phyloP scores from a whole-genome alignment of 164 flowering plant genomes.

The Houttuynia cordata region DNA sequence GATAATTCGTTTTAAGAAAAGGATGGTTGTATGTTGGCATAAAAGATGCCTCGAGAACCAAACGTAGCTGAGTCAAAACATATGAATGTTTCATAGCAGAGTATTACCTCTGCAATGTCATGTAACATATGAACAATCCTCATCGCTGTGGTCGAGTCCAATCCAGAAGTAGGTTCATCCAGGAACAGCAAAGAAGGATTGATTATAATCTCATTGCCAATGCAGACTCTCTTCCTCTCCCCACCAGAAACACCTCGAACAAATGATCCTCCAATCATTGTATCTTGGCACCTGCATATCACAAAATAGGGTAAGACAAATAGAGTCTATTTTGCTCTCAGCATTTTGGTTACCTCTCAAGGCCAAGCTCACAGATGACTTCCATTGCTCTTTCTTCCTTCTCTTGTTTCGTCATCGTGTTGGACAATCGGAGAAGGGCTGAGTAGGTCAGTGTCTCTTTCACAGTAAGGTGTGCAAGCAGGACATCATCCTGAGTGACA shows the following conservation, averaged over 20 bases:
- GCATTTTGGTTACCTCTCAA: constrained; percentile 47
- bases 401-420: constrained; percentile 51
- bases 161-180: constrained; percentile 7
- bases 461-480: constrained; percentile 92
- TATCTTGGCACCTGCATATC: constrained; percentile 8
- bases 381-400: constrained; percentile 79
- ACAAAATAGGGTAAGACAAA: not conserved
- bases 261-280: constrained; percentile 4
- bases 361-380: constrained; percentile 77
- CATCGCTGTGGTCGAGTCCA: constrained; percentile 5
- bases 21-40: too few relatives aligned
- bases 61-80: not conserved
- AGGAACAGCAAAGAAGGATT: constrained; percentile 7
- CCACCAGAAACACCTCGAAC: constrained; percentile 7
- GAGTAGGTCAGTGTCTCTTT: constrained; percentile 80
- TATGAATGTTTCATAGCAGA: not conserved
- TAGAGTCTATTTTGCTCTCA: too few relatives aligned
- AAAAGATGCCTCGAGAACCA: too few relatives aligned
- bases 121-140: constrained; percentile 5
- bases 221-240: constrained; percentile 7
- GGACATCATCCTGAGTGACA: constrained; percentile 93
- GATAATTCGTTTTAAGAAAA: too few relatives aligned
- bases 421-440: constrained; percentile 75
- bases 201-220: constrained; percentile 5
- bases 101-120: constrained; percentile 3